A percentile compares a stretch with the other conserved stretches of the same genome.
Evolutionary conservation across 352 stramenopile species (phyloP).

Genomic region (Blastocystis sp.): DNA sequence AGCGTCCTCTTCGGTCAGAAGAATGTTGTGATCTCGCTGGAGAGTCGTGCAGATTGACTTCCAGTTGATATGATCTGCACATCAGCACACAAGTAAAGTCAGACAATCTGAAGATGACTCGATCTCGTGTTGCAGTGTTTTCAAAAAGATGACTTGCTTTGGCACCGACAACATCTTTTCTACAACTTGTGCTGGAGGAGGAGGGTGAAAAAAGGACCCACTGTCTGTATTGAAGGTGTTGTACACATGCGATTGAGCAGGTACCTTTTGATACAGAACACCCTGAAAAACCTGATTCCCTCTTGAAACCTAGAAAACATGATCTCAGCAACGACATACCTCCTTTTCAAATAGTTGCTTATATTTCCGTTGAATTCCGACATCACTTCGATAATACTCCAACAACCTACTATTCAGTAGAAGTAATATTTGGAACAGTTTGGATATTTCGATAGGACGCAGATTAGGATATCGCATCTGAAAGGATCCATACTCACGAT

Average conservation of each 20-base stretch:
- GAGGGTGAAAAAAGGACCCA: not conserved
- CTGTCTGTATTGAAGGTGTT: too few species aligned
- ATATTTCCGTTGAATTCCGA: slow-evolving; percentile 39
- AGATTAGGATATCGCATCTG: not conserved
- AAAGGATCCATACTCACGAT: slow-evolving; percentile 2
- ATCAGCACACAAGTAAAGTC: not conserved
- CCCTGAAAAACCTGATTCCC: not conserved
- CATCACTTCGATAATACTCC: slow-evolving; percentile 38
- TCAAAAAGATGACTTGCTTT: not conserved
- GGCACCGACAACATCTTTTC: not conserved
- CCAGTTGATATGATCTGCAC: slow-evolving; percentile 45
- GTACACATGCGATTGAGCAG: too few species aligned
- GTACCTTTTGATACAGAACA: too few species aligned
- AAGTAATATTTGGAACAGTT: not conserved
- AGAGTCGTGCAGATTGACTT: not conserved
- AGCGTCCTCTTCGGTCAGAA: slow-evolving; percentile 6
- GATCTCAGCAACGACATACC: not conserved
- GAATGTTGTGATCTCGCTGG: not conserved
- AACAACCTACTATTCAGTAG: slow-evolving; percentile 11
- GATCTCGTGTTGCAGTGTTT: not conserved
- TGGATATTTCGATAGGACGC: not conserved
- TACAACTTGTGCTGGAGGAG: not conserved
- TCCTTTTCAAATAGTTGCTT: slow-evolving; percentile 53
- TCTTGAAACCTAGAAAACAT: not conserved
- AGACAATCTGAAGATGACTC: not conserved